phyloP scores from a whole-genome alignment of 1,284 basidiomycete genomes.

The Baeospora myosura region DNA sequence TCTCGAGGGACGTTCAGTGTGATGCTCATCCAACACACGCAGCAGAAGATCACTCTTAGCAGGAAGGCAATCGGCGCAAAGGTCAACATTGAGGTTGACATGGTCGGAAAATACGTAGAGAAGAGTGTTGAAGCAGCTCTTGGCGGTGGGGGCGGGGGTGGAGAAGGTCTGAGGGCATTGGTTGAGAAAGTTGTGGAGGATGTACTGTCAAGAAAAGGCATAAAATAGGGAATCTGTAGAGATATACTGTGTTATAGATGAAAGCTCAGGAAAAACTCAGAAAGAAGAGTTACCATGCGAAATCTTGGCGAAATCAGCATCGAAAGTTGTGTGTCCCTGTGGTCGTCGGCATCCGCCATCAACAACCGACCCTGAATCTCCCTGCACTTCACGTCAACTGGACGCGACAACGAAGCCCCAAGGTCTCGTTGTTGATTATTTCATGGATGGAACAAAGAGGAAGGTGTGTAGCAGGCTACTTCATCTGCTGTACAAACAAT shows the following conservation, averaged over 20 bases:
- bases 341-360: no score
- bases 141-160: conserved; percentile 47
- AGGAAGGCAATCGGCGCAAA: conserved; percentile 70
- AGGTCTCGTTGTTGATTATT: no score
- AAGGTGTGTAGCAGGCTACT: conserved; percentile 30
- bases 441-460: conserved; percentile 20
- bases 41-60: conserved; percentile 80
- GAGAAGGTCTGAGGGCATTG: conserved; percentile 47
- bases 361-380: no score
- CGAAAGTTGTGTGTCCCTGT: no score
- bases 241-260: background rate
- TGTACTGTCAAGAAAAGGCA: conserved; percentile 48
- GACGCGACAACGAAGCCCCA: background rate
- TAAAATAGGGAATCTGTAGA: conserved; percentile 14
- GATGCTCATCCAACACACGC: conserved; percentile 95
- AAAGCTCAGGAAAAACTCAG: background rate
- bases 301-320: no score
- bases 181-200: conserved; percentile 72
- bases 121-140: conserved; percentile 76
- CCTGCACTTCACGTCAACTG: no score
- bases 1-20: conserved; percentile 69
- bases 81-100: conserved; percentile 94
- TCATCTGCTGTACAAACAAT: conserved; percentile 1
- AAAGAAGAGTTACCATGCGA: no score
- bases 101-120: conserved; percentile 83